Conservation (phyloP, 352 stramenopile genomes). For the Phytophthora parvispora region DNA sequence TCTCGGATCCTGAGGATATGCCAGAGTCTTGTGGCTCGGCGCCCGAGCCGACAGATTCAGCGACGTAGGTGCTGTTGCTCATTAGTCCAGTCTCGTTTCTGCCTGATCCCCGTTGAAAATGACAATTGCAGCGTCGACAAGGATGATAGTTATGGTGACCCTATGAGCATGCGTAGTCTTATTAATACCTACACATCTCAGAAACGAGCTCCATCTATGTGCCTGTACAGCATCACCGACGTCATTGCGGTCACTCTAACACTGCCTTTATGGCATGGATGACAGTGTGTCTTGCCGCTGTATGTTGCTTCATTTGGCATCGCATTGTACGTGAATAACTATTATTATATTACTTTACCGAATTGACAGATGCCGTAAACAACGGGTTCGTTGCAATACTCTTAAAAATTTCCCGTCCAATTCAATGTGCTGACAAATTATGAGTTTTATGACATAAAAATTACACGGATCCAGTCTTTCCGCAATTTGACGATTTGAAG, state of each 20-base stretch:
- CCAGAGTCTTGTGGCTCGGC: background rate
- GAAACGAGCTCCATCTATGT: background rate
- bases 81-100: background rate
- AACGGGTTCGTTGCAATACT: no score
- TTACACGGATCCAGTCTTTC: no score
- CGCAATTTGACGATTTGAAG: no score
- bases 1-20: background rate
- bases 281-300: background rate
- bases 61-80: background rate
- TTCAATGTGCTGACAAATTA: no score
- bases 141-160: background rate
- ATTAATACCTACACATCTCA: background rate
- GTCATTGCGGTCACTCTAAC: background rate
- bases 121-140: background rate
- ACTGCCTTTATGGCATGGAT: background rate
- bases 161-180: background rate
- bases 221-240: background rate
- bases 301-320: background rate
- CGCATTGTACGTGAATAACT: background rate
- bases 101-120: background rate
- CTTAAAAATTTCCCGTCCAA: no score
- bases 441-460: no score
- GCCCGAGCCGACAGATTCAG: background rate
- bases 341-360: no score
- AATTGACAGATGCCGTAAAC: no score